Conservation (phyloP, 2,329 filamentous ascomycete genomes). For the Chrysosporium queenslandicum region DNA sequence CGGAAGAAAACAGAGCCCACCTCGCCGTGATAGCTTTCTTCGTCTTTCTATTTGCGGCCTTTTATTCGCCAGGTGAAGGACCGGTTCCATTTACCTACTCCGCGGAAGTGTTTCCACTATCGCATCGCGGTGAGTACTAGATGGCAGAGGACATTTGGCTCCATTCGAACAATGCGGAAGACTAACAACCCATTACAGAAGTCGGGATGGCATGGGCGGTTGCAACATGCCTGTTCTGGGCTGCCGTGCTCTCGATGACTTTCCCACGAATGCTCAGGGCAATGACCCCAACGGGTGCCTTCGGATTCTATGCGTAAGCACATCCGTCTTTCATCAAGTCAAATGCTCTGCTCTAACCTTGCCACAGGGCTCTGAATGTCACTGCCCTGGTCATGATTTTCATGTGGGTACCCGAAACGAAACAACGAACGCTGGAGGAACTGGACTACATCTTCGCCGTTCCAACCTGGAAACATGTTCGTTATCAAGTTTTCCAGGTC, state of each 20-base stretch:
- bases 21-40: constrained; percentile 50
- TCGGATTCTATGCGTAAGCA: constrained; percentile 49
- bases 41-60: constrained; percentile 55
- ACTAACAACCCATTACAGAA: constrained; percentile 29
- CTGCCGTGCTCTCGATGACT: constrained; percentile 42
- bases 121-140: constrained; percentile 40
- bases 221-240: constrained; percentile 41
- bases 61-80: constrained; percentile 57
- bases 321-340: constrained; percentile 1
- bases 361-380: constrained; percentile 45
- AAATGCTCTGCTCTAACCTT: constrained; percentile 18
- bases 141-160: not conserved
- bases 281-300: constrained; percentile 46
- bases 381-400: constrained; percentile 55
- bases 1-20: constrained; percentile 34
- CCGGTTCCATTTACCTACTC: constrained; percentile 45
- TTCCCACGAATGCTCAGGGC: constrained; percentile 41
- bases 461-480: constrained; percentile 47
- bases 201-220: constrained; percentile 41
- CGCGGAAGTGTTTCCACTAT: constrained; percentile 47
- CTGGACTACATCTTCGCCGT: constrained; percentile 52
- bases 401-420: constrained; percentile 49
- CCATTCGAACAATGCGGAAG: not conserved
- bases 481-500: constrained; percentile 48
- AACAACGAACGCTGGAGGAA: constrained; percentile 47